Conservation (phyloP, 2,329 filamentous ascomycete genomes). For the Raffaelea albimanens region DNA sequence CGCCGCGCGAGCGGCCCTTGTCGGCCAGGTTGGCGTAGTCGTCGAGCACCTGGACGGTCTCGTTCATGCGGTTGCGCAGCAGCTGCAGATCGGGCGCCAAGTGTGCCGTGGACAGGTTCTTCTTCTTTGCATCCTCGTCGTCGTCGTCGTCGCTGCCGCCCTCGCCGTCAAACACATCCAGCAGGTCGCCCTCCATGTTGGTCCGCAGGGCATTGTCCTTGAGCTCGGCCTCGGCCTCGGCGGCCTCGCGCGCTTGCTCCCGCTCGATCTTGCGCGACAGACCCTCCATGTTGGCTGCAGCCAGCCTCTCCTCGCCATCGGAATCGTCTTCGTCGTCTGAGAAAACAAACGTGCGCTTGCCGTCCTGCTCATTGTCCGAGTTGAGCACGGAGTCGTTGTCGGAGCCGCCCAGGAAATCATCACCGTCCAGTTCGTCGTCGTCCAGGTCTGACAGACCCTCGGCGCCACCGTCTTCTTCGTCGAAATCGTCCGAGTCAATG, state of each 20-base stretch:
- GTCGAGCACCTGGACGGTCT: slow-evolving; percentile 83
- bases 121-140: slow-evolving; percentile 37
- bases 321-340: slow-evolving; percentile 93
- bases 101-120: slow-evolving; percentile 49
- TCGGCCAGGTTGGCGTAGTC: slow-evolving; percentile 78
- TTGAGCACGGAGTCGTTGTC: slow-evolving; percentile 35
- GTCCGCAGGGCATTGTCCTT: slow-evolving; percentile 81
- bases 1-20: slow-evolving; percentile 69
- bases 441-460: slow-evolving; percentile 25
- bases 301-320: slow-evolving; percentile 81
- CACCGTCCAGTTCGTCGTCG: slow-evolving; percentile 30
- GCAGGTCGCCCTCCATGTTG: slow-evolving; percentile 80
- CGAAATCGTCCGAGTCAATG: slow-evolving; percentile 18
- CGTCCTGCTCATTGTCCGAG: slow-evolving; percentile 52
- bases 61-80: slow-evolving; percentile 79
- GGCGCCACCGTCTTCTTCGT: neutral
- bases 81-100: slow-evolving; percentile 86
- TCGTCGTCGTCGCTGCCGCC: slow-evolving; percentile 20
- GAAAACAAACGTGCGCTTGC: slow-evolving; percentile 62
- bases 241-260: slow-evolving; percentile 67
- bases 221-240: slow-evolving; percentile 75
- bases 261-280: slow-evolving; percentile 77
- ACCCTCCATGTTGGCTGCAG: slow-evolving; percentile 91
- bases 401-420: too few relatives aligned
- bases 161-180: slow-evolving; percentile 52